Evolutionary conservation across 805 yeast species (phyloP).

Genomic region (Cyberlindnera bimundalis): DNA sequence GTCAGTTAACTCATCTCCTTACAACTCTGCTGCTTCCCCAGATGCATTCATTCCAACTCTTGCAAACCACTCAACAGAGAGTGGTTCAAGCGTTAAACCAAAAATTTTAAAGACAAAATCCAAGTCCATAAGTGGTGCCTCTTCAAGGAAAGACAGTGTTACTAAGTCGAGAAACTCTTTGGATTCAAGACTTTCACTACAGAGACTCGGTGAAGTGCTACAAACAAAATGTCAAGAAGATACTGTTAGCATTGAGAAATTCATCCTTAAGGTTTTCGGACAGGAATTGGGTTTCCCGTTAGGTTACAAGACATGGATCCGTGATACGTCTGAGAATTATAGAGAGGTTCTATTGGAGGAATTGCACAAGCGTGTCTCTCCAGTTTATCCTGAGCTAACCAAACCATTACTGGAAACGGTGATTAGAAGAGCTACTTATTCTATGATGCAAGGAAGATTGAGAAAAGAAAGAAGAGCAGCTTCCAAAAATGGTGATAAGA

Average conservation of each 20-base stretch:
- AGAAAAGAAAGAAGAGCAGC: constrained; percentile 62
- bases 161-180: constrained; percentile 23
- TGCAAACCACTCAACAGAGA: background rate
- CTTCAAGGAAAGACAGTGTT: background rate
- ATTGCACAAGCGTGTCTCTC: constrained; percentile 37
- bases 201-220: constrained; percentile 50
- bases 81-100: too few relatives aligned
- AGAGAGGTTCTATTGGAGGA: constrained; percentile 47
- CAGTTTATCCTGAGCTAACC: constrained; percentile 21
- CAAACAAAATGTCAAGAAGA: constrained; percentile 47
- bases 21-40: constrained; percentile 4
- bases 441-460: constrained; percentile 72
- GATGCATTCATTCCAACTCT: background rate
- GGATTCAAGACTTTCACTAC: constrained; percentile 56
- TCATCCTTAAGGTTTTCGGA: constrained; percentile 49
- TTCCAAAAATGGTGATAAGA: constrained; percentile 25
- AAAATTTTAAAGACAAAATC: constrained; percentile 1
- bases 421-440: constrained; percentile 77
- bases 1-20: constrained; percentile 8
- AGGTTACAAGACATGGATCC: constrained; percentile 80
- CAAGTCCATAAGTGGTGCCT: constrained; percentile 5
- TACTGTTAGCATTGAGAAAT: constrained; percentile 52
- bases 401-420: constrained; percentile 58
- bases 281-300: constrained; percentile 64
- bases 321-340: constrained; percentile 61